Evolutionary conservation across 2,329 filamentous ascomycete genomes (phyloP).

Genomic region (Fusarium subglutinans): DNA sequence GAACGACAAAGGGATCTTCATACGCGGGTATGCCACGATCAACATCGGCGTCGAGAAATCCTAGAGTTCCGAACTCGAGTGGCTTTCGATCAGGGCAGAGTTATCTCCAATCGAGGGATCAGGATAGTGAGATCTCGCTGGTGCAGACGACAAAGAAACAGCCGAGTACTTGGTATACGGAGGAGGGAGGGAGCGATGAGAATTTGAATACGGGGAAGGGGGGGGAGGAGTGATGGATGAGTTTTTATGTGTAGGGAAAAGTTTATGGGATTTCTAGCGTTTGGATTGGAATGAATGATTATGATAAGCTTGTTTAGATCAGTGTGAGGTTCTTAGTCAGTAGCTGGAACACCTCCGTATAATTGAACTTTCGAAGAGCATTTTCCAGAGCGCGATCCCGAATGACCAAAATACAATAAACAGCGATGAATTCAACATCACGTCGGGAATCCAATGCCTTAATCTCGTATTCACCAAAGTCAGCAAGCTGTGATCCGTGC

Average conservation of each 20-base stretch:
- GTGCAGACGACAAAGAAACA: slow-evolving; percentile 16
- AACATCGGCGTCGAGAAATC: slow-evolving; percentile 9
- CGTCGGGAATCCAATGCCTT: too few relatives aligned
- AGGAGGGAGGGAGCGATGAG: not conserved
- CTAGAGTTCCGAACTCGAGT: slow-evolving; percentile 11
- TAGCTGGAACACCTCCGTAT: not conserved
- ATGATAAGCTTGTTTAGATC: too few relatives aligned
- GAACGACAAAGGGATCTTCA: slow-evolving; percentile 5
- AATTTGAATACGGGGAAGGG: not conserved
- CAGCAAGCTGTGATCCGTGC: not conserved
- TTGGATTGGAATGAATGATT: too few relatives aligned
- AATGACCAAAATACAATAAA: rapidly evolving
- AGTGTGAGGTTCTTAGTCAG: not conserved
- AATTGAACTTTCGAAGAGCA: not conserved
- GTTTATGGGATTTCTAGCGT: not conserved
- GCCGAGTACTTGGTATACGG: slow-evolving; percentile 10
- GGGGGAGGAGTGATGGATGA: not conserved
- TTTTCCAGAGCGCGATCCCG: not conserved
- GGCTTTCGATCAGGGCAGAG: slow-evolving; percentile 8
- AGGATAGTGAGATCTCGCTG: slow-evolving; percentile 35
- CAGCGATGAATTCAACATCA: too few relatives aligned
- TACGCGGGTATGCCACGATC: slow-evolving; percentile 3
- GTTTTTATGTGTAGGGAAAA: not conserved
- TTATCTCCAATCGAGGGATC: not conserved
- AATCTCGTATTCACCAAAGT: rapidly evolving